Evolutionary conservation across 1,284 basidiomycete genomes (phyloP), one percentile per base, ranked within the genome.

Genomic region (Ganoderma leucocontextum): DNA sequence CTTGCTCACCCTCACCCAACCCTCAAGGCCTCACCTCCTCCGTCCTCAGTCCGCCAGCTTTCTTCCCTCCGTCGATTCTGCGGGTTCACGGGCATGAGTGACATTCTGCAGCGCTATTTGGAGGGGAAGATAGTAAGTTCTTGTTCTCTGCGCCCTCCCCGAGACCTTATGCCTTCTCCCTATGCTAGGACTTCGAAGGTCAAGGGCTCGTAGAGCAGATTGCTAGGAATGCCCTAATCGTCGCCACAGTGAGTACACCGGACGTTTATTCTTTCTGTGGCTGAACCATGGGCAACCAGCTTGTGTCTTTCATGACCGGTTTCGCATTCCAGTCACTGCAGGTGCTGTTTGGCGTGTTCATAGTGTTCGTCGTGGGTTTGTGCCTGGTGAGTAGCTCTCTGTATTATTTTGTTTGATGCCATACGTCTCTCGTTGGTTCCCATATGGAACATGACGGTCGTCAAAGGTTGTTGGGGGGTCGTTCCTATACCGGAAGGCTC

Each of bases 171-270:
- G 47, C 63, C 59, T 38, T 8, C 39, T 39, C 39, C 9, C 22
- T 2, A 10, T 62, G 8, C 19, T 65, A 94, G 92, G 92, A 94
- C 77, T 94, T 93, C 79, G 85, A 88, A 73, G 92, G 92, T 1
- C 92, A 94, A 76, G 86, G 85, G 70, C 76, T 81, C 33, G 87
- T 87, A 0, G 92, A 93, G 68, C 75, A 81, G 62, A 81, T 91
- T 38, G 75, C 83, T 41, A 84, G 83, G 38, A 75, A 86, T 67
- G 82, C 81, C 10, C 70, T 84, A 25, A 73, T 80, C 41, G 77
- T 69, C 12, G 70, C 79, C 4, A 80, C 82, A 8, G 78, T 83
- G 42, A 66, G 82, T 75, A 19, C 15, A 2, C 4, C 7, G 4
- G 19, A 10, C 25, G 17, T n/a, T 7, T 35, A 5, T 25, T 12